Evolutionary conservation across 768 basidiomycete genomes (phyloP).

Genomic region (Hygrophorus russula): DNA sequence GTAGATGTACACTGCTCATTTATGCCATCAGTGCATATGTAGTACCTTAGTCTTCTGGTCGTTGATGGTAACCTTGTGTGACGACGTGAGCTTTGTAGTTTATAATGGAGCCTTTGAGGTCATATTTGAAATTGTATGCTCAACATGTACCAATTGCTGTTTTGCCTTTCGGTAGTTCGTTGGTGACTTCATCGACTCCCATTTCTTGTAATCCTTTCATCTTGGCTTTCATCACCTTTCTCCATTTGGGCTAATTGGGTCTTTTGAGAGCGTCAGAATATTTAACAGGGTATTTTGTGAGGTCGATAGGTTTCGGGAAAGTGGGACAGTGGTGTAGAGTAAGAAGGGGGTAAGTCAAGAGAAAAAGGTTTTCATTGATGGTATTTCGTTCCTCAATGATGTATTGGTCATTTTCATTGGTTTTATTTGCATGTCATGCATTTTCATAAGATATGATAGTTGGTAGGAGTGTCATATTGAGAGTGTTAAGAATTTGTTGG

Average conservation of each 20-base stretch:
- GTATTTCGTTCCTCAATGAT: too few species aligned
- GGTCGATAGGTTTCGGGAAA: background rate
- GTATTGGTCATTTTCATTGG: too few species aligned
- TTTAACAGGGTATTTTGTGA: constrained; percentile 7
- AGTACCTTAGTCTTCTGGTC: constrained; percentile 22
- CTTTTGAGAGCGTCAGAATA: constrained; percentile 11
- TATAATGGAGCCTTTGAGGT: constrained; percentile 23
- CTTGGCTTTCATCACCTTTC: constrained; percentile 15
- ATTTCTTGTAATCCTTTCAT: constrained; percentile 9
- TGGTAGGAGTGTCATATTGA: too few species aligned
- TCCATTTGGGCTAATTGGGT: constrained; percentile 14
- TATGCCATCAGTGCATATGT: constrained; percentile 22
- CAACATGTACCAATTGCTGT: constrained; percentile 20
- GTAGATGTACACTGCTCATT: constrained; percentile 11
- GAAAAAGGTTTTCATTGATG: too few species aligned
- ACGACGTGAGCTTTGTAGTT: constrained; percentile 19
- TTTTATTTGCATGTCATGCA: too few species aligned
- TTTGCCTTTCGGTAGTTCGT: constrained; percentile 13
- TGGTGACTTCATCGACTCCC: constrained; percentile 16
- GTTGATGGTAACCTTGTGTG: constrained; percentile 16
- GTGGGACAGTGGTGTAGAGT: too few species aligned
- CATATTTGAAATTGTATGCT: constrained; percentile 21
- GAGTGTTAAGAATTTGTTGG: too few species aligned
- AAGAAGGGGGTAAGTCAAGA: too few species aligned
- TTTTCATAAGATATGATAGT: too few species aligned